These are phyloP conservation scores for Phytophthora tubulina DNA, from an alignment of 352 stramenopile genomes.

Conservation along the genomic window DNA sequence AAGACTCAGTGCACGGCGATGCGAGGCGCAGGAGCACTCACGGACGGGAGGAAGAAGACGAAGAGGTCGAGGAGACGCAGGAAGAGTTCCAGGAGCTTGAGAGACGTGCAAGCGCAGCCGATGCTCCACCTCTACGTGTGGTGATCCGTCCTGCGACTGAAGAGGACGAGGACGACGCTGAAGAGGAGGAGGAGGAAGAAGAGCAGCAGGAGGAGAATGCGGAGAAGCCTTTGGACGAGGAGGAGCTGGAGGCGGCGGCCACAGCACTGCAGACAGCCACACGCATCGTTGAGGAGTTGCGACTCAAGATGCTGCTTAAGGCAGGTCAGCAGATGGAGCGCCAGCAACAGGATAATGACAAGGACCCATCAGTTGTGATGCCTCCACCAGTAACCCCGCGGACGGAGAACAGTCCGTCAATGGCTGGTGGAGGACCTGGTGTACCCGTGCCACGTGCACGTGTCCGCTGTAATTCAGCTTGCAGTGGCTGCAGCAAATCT, in stretches of 20 bases:
- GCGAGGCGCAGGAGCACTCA: slow-evolving; percentile 7
- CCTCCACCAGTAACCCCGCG: slow-evolving; percentile 10
- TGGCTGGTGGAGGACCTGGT: slow-evolving; percentile 33
- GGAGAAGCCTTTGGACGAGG: slow-evolving; percentile 47
- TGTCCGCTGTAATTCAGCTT: slow-evolving; percentile 45
- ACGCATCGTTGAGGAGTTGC: slow-evolving; percentile 66
- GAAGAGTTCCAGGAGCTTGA: slow-evolving; percentile 42
- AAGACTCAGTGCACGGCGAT: slow-evolving; percentile 1
- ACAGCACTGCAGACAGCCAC: slow-evolving; percentile 64
- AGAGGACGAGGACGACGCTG: slow-evolving; percentile 58
- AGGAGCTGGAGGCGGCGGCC: slow-evolving; percentile 56
- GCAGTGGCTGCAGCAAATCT: slow-evolving; percentile 64
- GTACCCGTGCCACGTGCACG: slow-evolving; percentile 56
- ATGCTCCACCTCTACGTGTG: slow-evolving; percentile 24
- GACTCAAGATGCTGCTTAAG: slow-evolving; percentile 64
- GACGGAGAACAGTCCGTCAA: slow-evolving; percentile 4
- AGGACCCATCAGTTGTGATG: slow-evolving; percentile 21
- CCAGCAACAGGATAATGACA: slow-evolving; percentile 37
- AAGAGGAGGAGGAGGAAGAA: slow-evolving; percentile 49
- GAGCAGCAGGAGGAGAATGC: slow-evolving; percentile 41
- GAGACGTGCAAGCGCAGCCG: slow-evolving; percentile 9
- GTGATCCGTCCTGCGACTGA: slow-evolving; percentile 15
- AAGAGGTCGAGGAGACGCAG: slow-evolving; percentile 45
- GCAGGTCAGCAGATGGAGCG: slow-evolving; percentile 53
- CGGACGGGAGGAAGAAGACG: slow-evolving; percentile 36